A percentile compares a stretch with the other conserved stretches of the same genome.
These are phyloP conservation scores for Moesziomyces parantarcticus DNA, from an alignment of 1,284 basidiomycete genomes.

Conservation along the genomic window DNA sequence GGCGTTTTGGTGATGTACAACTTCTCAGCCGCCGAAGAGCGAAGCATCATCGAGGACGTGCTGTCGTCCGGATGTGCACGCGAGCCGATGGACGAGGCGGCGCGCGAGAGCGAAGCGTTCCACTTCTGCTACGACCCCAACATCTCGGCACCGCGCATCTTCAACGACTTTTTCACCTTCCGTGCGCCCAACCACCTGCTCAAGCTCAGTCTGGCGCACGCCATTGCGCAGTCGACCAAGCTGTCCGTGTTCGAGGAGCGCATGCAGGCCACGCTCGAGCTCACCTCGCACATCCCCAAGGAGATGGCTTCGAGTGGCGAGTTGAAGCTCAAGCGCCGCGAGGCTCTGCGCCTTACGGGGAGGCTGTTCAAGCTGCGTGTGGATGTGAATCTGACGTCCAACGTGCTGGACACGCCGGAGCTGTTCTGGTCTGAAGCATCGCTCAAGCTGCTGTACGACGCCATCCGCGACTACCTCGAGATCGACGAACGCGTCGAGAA, in stretches of 20 bases:
- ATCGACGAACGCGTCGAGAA: conserved; percentile 85
- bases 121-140: conserved; percentile 76
- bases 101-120: conserved; percentile 63
- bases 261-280: conserved; percentile 81
- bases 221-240: conserved; percentile 92
- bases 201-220: conserved; percentile 88
- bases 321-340: conserved; percentile 80
- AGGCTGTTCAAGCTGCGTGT: conserved; percentile 86
- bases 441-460: conserved; percentile 87
- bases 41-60: conserved; percentile 63
- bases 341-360: conserved; percentile 88
- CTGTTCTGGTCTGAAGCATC: conserved; percentile 95
- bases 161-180: conserved; percentile 84
- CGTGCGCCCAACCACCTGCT: conserved; percentile 75
- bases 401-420: conserved; percentile 91
- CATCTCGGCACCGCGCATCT: conserved; percentile 79
- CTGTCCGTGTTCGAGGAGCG: conserved; percentile 87
- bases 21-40: conserved; percentile 62
- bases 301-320: conserved; percentile 84
- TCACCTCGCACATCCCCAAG: conserved; percentile 84
- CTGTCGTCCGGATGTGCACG: conserved; percentile 61
- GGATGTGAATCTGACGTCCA: conserved; percentile 90
- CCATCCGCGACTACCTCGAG: conserved; percentile 94
- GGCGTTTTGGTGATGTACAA: conserved; percentile 68
- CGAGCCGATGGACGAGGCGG: conserved; percentile 50